Percentiles rank a stretch among this genome's conserved stretches.
These are phyloP conservation scores for Fraxinus dipetala DNA, from an alignment of 305 asterid species.

Conservation along the genomic window DNA sequence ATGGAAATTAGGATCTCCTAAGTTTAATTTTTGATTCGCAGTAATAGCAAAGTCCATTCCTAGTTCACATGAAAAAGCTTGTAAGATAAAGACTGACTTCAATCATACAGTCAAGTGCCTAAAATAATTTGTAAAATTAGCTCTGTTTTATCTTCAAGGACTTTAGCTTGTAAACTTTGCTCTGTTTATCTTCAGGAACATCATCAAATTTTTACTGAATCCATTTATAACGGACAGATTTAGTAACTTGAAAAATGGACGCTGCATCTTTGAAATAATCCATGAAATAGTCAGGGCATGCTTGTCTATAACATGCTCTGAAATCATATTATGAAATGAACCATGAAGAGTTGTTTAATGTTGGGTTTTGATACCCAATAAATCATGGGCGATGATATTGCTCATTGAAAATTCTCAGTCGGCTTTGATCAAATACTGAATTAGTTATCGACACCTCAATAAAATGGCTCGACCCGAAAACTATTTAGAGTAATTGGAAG, in stretches of 20 bases:
- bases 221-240: background rate
- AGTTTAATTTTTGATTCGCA: background rate
- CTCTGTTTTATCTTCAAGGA: background rate
- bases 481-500: no score
- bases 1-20: constrained; percentile 8
- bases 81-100: constrained; percentile 7
- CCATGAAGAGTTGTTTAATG: no score
- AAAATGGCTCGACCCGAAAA: no score
- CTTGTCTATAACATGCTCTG: no score
- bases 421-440: no score
- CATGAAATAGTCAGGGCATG: background rate
- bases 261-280: background rate
- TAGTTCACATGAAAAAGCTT: background rate
- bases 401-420: no score
- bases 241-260: background rate
- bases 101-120: background rate
- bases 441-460: no score
- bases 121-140: background rate
- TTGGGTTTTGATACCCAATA: no score
- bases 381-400: no score
- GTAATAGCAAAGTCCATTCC: background rate
- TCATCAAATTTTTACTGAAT: background rate
- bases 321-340: no score
- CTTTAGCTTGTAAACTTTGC: background rate
- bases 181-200: background rate